Percentiles rank a stretch among this genome's conserved stretches.
These are phyloP conservation scores for Colletotrichum tanaceti DNA, from an alignment of 2,329 filamentous ascomycete species.

Conservation along the genomic window DNA sequence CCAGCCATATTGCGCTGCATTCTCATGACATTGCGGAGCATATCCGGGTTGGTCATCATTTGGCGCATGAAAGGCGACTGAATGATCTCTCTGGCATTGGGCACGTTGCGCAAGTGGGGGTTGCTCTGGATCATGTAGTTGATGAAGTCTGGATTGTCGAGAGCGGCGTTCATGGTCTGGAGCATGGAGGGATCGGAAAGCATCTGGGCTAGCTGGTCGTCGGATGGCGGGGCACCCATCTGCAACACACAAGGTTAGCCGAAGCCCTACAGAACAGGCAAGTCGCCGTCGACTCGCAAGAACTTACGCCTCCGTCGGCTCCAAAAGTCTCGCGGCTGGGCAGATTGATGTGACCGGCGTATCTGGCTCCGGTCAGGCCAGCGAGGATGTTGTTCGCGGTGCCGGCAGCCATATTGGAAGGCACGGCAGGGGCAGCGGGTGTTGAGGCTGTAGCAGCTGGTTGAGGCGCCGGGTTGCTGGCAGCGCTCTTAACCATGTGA, in stretches of 20 bases:
- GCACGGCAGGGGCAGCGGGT: conserved; percentile 70
- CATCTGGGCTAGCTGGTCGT: conserved; percentile 85
- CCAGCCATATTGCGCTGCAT: conserved; percentile 80
- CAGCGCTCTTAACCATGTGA: conserved; percentile 95
- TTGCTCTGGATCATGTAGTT: conserved; percentile 96
- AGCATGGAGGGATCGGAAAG: conserved; percentile 89
- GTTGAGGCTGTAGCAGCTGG: conserved; percentile 55
- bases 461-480: conserved; percentile 75
- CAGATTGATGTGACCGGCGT: conserved; percentile 90
- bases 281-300: conserved; percentile 5
- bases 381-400: conserved; percentile 90
- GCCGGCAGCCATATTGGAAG: conserved; percentile 83
- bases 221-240: conserved; percentile 89
- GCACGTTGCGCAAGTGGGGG: conserved; percentile 80
- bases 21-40: conserved; percentile 83
- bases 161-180: conserved; percentile 90
- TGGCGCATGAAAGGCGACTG: conserved; percentile 88
- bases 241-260: conserved; percentile 53
- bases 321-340: conserved; percentile 91
- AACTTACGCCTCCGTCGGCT: conserved; percentile 89
- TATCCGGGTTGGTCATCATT: conserved; percentile 92
- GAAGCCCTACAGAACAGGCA: neutral
- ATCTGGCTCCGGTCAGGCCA: conserved; percentile 90
- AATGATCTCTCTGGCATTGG: conserved; percentile 84
- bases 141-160: conserved; percentile 94